A percentile compares a stretch with the other conserved stretches of the same genome.
phyloP scores from a whole-genome alignment of 2,329 filamentous ascomycete species.

The Cytospora paraplurivora region DNA sequence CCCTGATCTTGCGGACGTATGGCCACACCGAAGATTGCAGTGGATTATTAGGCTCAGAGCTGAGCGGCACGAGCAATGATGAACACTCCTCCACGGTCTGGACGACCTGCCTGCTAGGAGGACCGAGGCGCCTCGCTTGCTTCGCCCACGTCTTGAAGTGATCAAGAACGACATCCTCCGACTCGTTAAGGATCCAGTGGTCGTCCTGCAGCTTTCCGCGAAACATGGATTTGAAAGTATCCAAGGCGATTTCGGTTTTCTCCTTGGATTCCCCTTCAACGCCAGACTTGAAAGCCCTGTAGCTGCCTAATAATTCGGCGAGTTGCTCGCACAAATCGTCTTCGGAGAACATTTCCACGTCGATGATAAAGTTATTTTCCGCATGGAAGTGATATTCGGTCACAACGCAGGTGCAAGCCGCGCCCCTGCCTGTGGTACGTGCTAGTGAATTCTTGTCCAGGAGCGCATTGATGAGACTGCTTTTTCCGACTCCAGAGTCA shows the following conservation, averaged over 20 bases:
- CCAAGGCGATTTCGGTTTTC: constrained; percentile 39
- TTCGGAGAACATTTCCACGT: constrained; percentile 39
- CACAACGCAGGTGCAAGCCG: constrained; percentile 50
- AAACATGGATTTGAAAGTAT: constrained; percentile 45
- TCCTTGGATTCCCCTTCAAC: constrained; percentile 32
- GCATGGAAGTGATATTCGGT: constrained; percentile 49
- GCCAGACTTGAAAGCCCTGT: constrained; percentile 41
- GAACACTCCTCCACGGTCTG: constrained; percentile 39
- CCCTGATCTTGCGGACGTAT: constrained; percentile 49
- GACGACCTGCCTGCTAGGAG: background rate
- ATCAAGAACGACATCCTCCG: constrained; percentile 9
- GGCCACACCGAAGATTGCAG: constrained; percentile 43
- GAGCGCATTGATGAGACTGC: constrained; percentile 52
- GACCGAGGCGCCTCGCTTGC: too few relatives aligned
- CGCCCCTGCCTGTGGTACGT: constrained; percentile 46
- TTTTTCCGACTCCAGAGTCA: constrained; percentile 52
- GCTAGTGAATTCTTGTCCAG: constrained; percentile 45
- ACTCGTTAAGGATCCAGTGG: constrained; percentile 28
- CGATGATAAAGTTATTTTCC: constrained; percentile 37
- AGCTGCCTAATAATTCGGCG: constrained; percentile 39
- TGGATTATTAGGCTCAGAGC: constrained; percentile 38
- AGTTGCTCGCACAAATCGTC: constrained; percentile 41
- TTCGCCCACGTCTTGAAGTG: background rate
- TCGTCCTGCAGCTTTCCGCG: constrained; percentile 31
- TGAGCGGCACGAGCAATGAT: constrained; percentile 38